A percentile compares a stretch with the other conserved stretches of the same genome.
These are phyloP conservation scores for Cystobasidium tubakii DNA, from an alignment of 768 basidiomycete genomes.

Conservation along the genomic window DNA sequence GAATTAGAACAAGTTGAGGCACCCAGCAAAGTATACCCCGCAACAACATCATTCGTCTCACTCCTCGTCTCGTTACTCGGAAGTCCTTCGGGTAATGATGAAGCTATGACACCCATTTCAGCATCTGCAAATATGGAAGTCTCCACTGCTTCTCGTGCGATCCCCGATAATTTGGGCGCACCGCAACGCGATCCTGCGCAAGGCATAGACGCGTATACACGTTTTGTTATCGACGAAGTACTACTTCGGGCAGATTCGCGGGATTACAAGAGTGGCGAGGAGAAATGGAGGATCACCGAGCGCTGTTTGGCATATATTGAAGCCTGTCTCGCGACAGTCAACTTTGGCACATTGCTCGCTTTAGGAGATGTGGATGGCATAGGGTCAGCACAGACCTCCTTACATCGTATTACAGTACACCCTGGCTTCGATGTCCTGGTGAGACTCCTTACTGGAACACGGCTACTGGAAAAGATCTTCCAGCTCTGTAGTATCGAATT, in stretches of 20 bases:
- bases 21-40: constrained; percentile 69
- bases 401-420: constrained; percentile 55
- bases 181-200: constrained; percentile 62
- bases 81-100: constrained; percentile 57
- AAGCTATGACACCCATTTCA: constrained; percentile 33
- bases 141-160: constrained; percentile 63
- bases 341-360: constrained; percentile 66
- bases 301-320: constrained; percentile 78
- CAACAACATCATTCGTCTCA: constrained; percentile 79
- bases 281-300: constrained; percentile 82
- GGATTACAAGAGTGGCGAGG: constrained; percentile 67
- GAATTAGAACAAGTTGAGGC: constrained; percentile 85
- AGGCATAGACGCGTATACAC: constrained; percentile 71
- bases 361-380: constrained; percentile 45
- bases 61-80: constrained; percentile 77
- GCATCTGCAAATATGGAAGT: constrained; percentile 51
- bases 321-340: constrained; percentile 70
- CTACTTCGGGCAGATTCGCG: constrained; percentile 69
- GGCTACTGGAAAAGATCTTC: constrained; percentile 67
- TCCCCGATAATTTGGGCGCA: constrained; percentile 72
- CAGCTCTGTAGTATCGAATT: constrained; percentile 75
- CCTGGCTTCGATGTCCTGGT: constrained; percentile 83
- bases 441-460: constrained; percentile 65
- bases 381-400: constrained; percentile 26
- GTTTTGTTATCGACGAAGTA: constrained; percentile 85